Evolutionary conservation across 1,284 basidiomycete genomes (phyloP), one percentile per base, ranked within the genome.

Genomic region (Heterobasidion irregulare): DNA sequence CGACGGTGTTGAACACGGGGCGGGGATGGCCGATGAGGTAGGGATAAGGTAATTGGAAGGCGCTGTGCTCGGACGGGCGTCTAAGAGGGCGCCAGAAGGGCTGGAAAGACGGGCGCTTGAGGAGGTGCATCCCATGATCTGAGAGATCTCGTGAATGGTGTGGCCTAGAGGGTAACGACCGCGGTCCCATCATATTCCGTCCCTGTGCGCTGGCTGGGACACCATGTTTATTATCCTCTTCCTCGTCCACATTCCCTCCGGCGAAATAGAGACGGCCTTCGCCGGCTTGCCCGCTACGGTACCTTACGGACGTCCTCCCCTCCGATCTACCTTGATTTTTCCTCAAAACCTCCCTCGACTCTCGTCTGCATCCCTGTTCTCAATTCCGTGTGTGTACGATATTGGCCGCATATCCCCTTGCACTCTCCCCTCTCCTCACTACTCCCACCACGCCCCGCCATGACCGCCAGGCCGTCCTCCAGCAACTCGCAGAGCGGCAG

Each of bases 201-300:
- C 26, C 47, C 47, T 49, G 47, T 49, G 47, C 47, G 47, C 34
- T n/a, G 10, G 47, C n/a, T 33, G 12, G 15, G 47, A 6, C 19
- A 32, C 47, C 26, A n/a, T 33, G 16, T 26, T 26, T 26, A 26
- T 26, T 26, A 26, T 26, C 26, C 26, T 26, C 26, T 26, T 26
- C 26, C 26, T 26, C 26, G 26, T 26, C 26, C 26, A 26, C 26
- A 26, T 26, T 26, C 26, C 26, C 26, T 26, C 26, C 26, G 26
- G 26, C 26, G 26, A 26, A 58, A 58, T 55, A 51, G 45, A 47
- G 16, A 35, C 18, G 47, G 46, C 38, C 49, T 53, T 9, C 57
- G 52, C 58, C 57, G 58, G 57, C 36, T 50, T 50, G 43, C 57
- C 57, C 38, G 47, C 44, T 47, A 46, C 46, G 58, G 50, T 36